A percentile compares a stretch with the other conserved stretches of the same genome.
phyloP scores from a whole-genome alignment of 106 monocot species.

The Dendrobium nobile region DNA sequence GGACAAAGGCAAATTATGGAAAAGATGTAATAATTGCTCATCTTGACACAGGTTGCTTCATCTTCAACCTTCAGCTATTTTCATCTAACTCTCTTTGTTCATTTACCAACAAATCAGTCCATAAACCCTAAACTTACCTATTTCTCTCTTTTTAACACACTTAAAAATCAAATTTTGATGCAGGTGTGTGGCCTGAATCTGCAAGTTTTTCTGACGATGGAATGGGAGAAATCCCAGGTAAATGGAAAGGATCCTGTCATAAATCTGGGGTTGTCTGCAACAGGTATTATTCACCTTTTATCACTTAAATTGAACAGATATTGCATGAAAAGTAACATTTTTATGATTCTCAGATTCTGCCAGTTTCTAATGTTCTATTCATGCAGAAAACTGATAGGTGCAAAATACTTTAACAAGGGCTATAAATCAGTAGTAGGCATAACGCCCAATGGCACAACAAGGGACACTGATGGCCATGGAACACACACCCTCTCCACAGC shows the following conservation, averaged over 20 bases:
- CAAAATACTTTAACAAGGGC: conserved; percentile 27
- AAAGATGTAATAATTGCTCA: conserved; percentile 20
- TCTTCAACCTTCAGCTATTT: neutral
- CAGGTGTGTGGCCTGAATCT: conserved; percentile 28
- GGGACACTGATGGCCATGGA: conserved; percentile 52
- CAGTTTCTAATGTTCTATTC: neutral
- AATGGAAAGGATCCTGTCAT: conserved; percentile 25
- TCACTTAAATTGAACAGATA: neutral
- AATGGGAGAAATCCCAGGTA: conserved; percentile 17
- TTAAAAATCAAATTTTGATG: neutral
- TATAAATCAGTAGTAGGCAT: neutral
- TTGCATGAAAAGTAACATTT: too few species aligned
- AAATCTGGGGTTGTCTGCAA: conserved; percentile 21
- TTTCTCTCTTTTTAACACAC: neutral
- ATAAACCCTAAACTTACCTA: too few species aligned
- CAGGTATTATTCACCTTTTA: conserved; percentile 12
- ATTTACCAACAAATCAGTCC: too few species aligned
- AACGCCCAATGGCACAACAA: neutral
- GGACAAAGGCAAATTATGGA: conserved; percentile 11
- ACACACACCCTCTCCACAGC: conserved; percentile 75
- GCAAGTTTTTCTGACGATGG: conserved; percentile 20
- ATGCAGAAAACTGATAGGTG: conserved; percentile 32
- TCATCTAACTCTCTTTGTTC: neutral
- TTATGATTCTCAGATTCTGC: neutral
- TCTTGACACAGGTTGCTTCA: conserved; percentile 18